Evolutionary conservation across 805 yeast genomes (phyloP).

Genomic region (Metschnikowia proteae): DNA sequence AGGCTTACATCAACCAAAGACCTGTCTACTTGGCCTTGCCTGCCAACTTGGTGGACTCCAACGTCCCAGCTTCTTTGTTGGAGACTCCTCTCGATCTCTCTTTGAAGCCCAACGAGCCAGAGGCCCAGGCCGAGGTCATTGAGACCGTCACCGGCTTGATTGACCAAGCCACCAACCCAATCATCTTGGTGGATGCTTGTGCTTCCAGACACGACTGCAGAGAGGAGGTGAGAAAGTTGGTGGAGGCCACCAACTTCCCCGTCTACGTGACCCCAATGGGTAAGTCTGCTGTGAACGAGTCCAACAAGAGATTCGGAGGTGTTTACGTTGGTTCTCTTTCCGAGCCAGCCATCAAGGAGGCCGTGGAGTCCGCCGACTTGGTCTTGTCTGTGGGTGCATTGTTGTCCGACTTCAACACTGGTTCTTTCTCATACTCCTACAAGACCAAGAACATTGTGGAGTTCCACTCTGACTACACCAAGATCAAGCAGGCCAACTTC

Average conservation of each 20-base stretch:
- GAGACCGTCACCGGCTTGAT: conserved; percentile 49
- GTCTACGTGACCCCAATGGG: conserved; percentile 90
- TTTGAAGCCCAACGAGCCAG: conserved; percentile 54
- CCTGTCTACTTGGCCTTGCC: conserved; percentile 84
- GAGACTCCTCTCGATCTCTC: conserved; percentile 62
- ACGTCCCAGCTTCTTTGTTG: conserved; percentile 54
- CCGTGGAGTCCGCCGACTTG: conserved; percentile 72
- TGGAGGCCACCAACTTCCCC: conserved; percentile 70
- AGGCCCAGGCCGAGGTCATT: conserved; percentile 61
- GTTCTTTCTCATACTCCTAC: conserved; percentile 76
- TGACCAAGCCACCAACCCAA: conserved; percentile 59
- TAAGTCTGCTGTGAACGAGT: conserved; percentile 73
- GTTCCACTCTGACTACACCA: conserved; percentile 74
- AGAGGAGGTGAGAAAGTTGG: conserved; percentile 59
- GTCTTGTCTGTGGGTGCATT: conserved; percentile 77
- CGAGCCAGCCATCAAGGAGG: conserved; percentile 63
- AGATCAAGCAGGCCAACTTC: conserved; percentile 65
- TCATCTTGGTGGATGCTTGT: conserved; percentile 83
- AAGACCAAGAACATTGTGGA: conserved; percentile 72
- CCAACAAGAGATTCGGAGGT: conserved; percentile 59
- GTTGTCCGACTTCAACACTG: conserved; percentile 86
- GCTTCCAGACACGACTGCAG: conserved; percentile 72
- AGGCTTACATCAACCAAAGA: conserved; percentile 67
- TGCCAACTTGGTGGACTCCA: conserved; percentile 69
- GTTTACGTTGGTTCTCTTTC: conserved; percentile 83